Base-by-base conservation (phyloP, 2,329 filamentous ascomycete species). In the Fusarium sp. region DNA sequence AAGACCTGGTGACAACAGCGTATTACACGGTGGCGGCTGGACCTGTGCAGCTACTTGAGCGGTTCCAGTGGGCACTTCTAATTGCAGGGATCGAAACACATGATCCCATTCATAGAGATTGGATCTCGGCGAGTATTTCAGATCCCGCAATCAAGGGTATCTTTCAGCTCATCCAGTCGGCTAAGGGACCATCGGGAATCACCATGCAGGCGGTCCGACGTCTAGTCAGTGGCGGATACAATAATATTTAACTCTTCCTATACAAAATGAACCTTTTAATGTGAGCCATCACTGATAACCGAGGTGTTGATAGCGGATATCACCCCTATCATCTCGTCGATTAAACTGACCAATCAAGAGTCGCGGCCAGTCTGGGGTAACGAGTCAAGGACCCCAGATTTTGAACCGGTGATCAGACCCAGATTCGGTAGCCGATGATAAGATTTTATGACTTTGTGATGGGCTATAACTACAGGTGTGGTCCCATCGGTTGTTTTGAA, bases 121-220 rank as follows among this genome's bases (percentile, higher is more conserved):
- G 73, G 73, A 67, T 75, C 49, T 65, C 65, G 57, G 66, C 42
- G 49, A 72, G 22, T 62, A 71, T 75, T 64, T 75, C 73, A 36
- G 73, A 75, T 20, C 64, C 72, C 58, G 70, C 62, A 62, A 73
- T 75, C 46, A 75, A 69, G 60, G 61, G 70, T 9, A 49, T 71
- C 0, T 59, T 68, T 22, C 51, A 66, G 22, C 35, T 66, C 3
- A 35, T 66, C 0, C 20, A 58, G 17, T 56, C 64, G 64, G 72
- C 72, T 35, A 75, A 61, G 56, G 40, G 53, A 24, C 16, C 33
- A 9, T 56, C 53, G 33, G 53, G 53, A 14, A 55, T 62, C 12
- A 31, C 60, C 9, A 53, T 62, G 27, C 24, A 7, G 12, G 60
- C 60, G 46, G 44, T 62, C 44, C 60, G 60, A 55, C 33, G 31